Percentiles rank a stretch among this genome's conserved stretches.
These are phyloP conservation scores for Friedmanniomyces endolithicus DNA, from an alignment of 495 filamentous ascomycete species.

Conservation along the genomic window DNA sequence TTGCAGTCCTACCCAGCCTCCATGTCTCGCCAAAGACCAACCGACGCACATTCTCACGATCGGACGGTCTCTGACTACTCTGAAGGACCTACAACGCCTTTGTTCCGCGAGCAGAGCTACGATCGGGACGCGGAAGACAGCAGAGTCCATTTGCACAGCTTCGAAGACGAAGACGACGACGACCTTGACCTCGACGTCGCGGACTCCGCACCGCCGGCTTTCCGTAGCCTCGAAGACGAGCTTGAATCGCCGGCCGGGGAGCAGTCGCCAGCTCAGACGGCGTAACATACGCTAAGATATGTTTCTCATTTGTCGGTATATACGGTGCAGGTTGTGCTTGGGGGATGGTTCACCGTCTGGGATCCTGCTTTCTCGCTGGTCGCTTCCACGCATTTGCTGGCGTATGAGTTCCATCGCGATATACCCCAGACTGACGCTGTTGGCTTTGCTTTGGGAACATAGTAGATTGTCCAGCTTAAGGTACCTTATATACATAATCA, in stretches of 20 bases:
- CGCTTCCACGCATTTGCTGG: constrained; percentile 9
- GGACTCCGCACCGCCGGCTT: constrained; percentile 13
- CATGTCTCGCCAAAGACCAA: background rate
- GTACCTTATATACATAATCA: no score
- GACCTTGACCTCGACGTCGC: constrained; percentile 17
- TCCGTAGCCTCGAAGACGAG: constrained; percentile 17
- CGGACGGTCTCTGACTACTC: background rate
- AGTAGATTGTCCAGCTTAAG: no score
- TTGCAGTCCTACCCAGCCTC: background rate
- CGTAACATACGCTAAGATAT: background rate
- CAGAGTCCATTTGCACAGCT: constrained; percentile 4
- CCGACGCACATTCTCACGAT: background rate
- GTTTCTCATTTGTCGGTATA: background rate
- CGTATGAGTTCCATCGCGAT: constrained; percentile 9
- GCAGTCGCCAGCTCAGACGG: no score
- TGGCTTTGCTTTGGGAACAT: constrained; percentile 5
- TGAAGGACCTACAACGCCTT: constrained; percentile 55
- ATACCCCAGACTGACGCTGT: constrained; percentile 10
- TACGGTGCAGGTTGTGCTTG: background rate
- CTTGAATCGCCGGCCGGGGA: constrained; percentile 2
- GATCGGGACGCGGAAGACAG: constrained; percentile 29
- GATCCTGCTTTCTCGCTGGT: background rate
- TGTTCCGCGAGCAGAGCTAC: constrained; percentile 29
- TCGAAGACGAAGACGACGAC: constrained; percentile 18
- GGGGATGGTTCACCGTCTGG: background rate